Evolutionary conservation across 1,284 basidiomycete species (phyloP).

Genomic region (Ganoderma meredithae): DNA sequence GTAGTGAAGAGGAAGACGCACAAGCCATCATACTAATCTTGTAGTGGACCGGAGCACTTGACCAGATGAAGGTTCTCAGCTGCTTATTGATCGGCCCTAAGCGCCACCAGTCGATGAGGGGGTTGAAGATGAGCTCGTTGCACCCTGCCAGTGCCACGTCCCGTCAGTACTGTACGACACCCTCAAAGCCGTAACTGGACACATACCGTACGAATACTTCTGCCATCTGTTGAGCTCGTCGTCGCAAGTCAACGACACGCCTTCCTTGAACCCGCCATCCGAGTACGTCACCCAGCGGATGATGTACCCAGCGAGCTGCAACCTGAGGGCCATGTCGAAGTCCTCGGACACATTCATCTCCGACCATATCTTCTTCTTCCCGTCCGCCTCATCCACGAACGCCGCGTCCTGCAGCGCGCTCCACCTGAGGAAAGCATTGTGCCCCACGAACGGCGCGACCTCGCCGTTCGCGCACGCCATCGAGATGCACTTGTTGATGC

Average conservation of each 20-base stretch:
- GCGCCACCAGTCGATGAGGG: slow-evolving; percentile 74
- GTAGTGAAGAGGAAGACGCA: slow-evolving; percentile 55
- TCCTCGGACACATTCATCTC: slow-evolving; percentile 88
- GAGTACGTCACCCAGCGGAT: slow-evolving; percentile 89
- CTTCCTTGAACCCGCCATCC: slow-evolving; percentile 84
- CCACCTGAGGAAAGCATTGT: slow-evolving; percentile 90
- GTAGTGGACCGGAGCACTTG: slow-evolving; percentile 79
- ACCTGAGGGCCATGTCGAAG: slow-evolving; percentile 76
- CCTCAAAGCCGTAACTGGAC: neutral
- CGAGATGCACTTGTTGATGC: slow-evolving; percentile 81
- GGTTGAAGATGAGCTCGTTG: slow-evolving; percentile 82
- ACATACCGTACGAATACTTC: slow-evolving; percentile 84
- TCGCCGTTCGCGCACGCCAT: slow-evolving; percentile 82
- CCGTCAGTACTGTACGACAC: neutral
- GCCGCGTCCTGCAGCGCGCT: slow-evolving; percentile 82
- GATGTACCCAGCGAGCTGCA: slow-evolving; percentile 71
- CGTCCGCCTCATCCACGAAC: slow-evolving; percentile 72
- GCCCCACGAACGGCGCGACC: slow-evolving; percentile 87
- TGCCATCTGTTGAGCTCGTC: slow-evolving; percentile 89
- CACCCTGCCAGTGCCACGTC: slow-evolving; percentile 48
- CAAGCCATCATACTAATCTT: slow-evolving; percentile 81
- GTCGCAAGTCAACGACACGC: slow-evolving; percentile 84
- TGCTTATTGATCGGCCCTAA: slow-evolving; percentile 82
- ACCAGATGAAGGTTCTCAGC: slow-evolving; percentile 80
- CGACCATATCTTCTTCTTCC: slow-evolving; percentile 80